These are phyloP conservation scores for Tulasnella sp. DNA, from an alignment of 768 basidiomycete species.

Conservation along the genomic window DNA sequence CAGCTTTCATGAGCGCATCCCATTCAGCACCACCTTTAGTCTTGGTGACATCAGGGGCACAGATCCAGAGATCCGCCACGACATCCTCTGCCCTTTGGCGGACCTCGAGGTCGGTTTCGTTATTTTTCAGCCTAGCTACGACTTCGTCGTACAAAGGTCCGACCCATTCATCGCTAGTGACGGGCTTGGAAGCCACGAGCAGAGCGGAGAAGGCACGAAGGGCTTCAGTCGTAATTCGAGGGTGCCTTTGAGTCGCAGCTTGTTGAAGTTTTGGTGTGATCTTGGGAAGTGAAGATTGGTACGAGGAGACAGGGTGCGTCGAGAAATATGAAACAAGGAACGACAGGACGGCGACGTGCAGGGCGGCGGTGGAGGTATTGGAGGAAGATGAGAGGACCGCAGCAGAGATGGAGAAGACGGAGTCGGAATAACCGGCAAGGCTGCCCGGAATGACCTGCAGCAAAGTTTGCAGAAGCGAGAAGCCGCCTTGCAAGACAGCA, in stretches of 20 bases:
- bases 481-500: slow-evolving; percentile 79
- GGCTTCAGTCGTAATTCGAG: slow-evolving; percentile 81
- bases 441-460: slow-evolving; percentile 80
- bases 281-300: slow-evolving; percentile 55
- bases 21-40: slow-evolving; percentile 69
- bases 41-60: slow-evolving; percentile 68
- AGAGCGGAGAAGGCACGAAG: slow-evolving; percentile 85
- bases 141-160: slow-evolving; percentile 73
- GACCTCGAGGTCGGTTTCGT: slow-evolving; percentile 91
- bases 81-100: slow-evolving; percentile 75
- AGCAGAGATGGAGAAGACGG: slow-evolving; percentile 63
- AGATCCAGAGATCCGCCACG: slow-evolving; percentile 83
- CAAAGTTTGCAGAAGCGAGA: slow-evolving; percentile 69
- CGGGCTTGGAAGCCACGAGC: slow-evolving; percentile 59
- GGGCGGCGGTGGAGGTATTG: slow-evolving; percentile 70
- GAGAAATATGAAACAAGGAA: slow-evolving; percentile 85
- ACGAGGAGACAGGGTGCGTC: slow-evolving; percentile 59
- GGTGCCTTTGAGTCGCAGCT: slow-evolving; percentile 75
- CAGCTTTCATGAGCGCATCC: slow-evolving; percentile 70
- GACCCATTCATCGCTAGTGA: slow-evolving; percentile 55
- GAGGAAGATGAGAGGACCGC: slow-evolving; percentile 62
- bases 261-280: slow-evolving; percentile 73
- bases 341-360: slow-evolving; percentile 78
- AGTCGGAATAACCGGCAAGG: slow-evolving; percentile 61
- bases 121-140: slow-evolving; percentile 60